Percentiles rank a stretch among this genome's conserved stretches.
Evolutionary conservation across 208 protist species (phyloP).

Genomic region (Trypanosomatidae sp.): DNA sequence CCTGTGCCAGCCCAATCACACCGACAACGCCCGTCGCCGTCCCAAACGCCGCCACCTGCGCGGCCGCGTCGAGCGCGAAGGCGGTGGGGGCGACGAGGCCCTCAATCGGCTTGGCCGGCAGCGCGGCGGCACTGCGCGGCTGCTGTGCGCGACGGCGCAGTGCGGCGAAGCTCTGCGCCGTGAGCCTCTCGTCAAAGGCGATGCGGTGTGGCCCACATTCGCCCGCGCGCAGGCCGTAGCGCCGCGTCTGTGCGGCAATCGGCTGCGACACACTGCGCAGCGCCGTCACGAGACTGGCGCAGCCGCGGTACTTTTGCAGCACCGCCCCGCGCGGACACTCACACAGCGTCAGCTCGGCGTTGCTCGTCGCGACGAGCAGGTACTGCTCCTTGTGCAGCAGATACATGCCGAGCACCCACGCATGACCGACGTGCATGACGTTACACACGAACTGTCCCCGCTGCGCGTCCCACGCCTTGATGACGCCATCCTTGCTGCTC

Average conservation of each 20-base stretch:
- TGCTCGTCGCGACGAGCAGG: conserved; percentile 61
- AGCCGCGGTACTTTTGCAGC: conserved; percentile 69
- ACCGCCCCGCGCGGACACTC: conserved; percentile 46
- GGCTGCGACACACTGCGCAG: conserved; percentile 35
- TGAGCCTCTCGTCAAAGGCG: conserved; percentile 14
- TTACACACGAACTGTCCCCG: conserved; percentile 46
- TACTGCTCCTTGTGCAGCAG: conserved; percentile 58
- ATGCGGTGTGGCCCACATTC: conserved; percentile 53
- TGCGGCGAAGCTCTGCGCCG: conserved; percentile 20
- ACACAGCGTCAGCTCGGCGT: conserved; percentile 71
- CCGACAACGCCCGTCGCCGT: conserved; percentile 48
- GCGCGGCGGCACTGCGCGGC: conserved; percentile 12
- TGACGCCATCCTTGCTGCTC: conserved; percentile 58
- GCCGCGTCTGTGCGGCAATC: conserved; percentile 27
- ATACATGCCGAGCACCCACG: conserved; percentile 65
- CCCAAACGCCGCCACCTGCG: conserved; percentile 49
- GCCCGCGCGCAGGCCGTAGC: conserved; percentile 60
- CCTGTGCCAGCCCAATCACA: conserved; percentile 44
- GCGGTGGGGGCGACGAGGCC: conserved; percentile 58
- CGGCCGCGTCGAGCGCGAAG: conserved; percentile 32
- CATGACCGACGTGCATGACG: conserved; percentile 43
- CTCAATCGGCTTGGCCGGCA: conserved; percentile 36
- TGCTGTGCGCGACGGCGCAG: conserved; percentile 24
- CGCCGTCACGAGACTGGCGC: conserved; percentile 36
- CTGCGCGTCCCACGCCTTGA: conserved; percentile 60